Base-by-base conservation (phyloP, 495 filamentous ascomycete species). In the Penicillium maclennaniae region DNA sequence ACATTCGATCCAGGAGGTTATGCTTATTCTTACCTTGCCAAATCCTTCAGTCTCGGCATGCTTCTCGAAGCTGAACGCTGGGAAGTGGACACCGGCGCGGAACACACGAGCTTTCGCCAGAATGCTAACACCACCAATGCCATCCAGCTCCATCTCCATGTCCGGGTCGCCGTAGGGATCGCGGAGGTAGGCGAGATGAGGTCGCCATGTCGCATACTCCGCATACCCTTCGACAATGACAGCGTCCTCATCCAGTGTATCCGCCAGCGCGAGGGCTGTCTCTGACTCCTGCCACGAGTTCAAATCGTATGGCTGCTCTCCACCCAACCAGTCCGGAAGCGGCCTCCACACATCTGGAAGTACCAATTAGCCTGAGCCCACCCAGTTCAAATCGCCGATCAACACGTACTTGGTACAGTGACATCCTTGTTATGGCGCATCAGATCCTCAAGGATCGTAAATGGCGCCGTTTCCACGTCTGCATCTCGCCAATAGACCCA, bases 401-500 rank as follows among this genome's bases (percentile, higher is more conserved):
- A 42, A 26, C n/a, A 85, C 92, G 80, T 79, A 98, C 92, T 99
- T 6, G 95, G 95, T 40, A 99, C 95, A 66, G 95, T 97, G 8
- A 99, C 87, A 67, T 99, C 95, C 74, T 96, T 99, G 67, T 99
- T 93, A 61, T 99, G 95, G 49, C 93, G 82, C 95, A 99, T 99
- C 28, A 99, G 69, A 73, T 99, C 95, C 68, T 99, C 95, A 58
- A 99, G 69, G 51, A 99, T 97, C 2, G 95, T 97, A 59, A 87
- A 86, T 0, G 95, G 95, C 9, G 93, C 92, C 7, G 95, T 99
- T 71, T 97, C 89, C 12, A 99, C 95, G 71, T 99, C 95, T 20
- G 93, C 95, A 76, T 99, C 95, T 69, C 95, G 82, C 95, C 95
- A 99, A 63, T 99, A 99, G 23, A 99, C 95, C 95, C 95, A 99